Conservation (phyloP, 2,329 filamentous ascomycete species). For the Penicillium psychrosexuale region DNA sequence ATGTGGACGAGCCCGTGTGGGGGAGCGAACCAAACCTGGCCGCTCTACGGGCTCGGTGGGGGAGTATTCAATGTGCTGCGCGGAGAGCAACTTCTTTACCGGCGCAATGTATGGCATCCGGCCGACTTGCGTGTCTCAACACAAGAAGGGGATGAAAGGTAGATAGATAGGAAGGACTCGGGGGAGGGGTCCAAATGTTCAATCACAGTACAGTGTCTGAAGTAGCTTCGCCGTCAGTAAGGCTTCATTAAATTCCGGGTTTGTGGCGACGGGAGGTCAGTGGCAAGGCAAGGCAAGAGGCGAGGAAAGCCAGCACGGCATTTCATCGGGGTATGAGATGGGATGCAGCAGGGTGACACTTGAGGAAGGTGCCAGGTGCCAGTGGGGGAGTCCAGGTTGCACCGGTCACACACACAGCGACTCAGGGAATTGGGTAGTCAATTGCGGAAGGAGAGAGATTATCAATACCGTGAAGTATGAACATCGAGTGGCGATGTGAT, state of each 20-base stretch:
- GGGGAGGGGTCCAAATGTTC: background rate
- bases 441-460: background rate
- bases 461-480: conserved; percentile 8
- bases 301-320: conserved; percentile 3
- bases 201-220: conserved; percentile 12
- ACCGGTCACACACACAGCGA: no score
- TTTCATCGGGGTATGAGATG: conserved; percentile 9
- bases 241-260: conserved; percentile 7
- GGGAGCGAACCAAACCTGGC: conserved; percentile 19
- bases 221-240: background rate
- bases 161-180: background rate
- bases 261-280: conserved; percentile 11
- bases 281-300: conserved; percentile 5
- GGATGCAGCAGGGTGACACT: background rate
- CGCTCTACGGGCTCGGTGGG: conserved; percentile 31
- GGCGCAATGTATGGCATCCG: conserved; percentile 53
- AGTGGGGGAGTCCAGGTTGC: conserved; percentile 17
- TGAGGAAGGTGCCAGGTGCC: conserved; percentile 13
- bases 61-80: conserved; percentile 50
- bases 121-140: conserved; percentile 35
- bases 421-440: conserved; percentile 9
- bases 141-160: conserved; percentile 22
- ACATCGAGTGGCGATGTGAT: conserved; percentile 1
- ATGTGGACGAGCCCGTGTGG: conserved; percentile 50
- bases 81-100: conserved; percentile 55